Conservation (phyloP, 1,284 basidiomycete species). For the Leccinum insigne region DNA sequence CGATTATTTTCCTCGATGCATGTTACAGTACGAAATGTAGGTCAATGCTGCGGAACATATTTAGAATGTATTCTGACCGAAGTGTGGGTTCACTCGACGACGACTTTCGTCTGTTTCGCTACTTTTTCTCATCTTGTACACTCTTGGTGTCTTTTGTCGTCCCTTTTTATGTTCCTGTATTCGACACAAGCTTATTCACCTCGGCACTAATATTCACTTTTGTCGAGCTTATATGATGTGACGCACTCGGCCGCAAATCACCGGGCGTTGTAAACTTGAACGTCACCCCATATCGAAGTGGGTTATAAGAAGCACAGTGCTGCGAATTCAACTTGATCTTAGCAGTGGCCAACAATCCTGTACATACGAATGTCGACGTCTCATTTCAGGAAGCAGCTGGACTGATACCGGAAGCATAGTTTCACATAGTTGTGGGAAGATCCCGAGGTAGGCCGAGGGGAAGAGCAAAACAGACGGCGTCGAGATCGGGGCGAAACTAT, state of each 20-base stretch:
- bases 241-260: not conserved
- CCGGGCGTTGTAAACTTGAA: not conserved
- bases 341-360: not conserved
- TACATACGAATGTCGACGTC: not conserved
- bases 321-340: not conserved
- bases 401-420: not conserved
- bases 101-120: slow-evolving; percentile 1
- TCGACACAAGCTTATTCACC: slow-evolving; percentile 4
- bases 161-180: slow-evolving; percentile 26
- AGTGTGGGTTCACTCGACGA: not conserved
- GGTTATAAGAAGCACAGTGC: not conserved
- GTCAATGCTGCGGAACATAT: slow-evolving; percentile 90
- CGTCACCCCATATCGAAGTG: not conserved
- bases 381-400: not conserved
- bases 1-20: slow-evolving; percentile 1
- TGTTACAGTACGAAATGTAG: slow-evolving; percentile 85
- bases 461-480: not conserved
- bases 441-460: not conserved
- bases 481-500: slow-evolving; percentile 1
- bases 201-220: not conserved
- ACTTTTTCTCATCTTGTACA: slow-evolving; percentile 13
- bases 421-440: not conserved
- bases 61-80: slow-evolving; percentile 34
- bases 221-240: not conserved
- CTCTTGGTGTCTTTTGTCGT: slow-evolving; percentile 20